phyloP scores from a whole-genome alignment of 495 filamentous ascomycete species.

The Cercophora newfieldiana region DNA sequence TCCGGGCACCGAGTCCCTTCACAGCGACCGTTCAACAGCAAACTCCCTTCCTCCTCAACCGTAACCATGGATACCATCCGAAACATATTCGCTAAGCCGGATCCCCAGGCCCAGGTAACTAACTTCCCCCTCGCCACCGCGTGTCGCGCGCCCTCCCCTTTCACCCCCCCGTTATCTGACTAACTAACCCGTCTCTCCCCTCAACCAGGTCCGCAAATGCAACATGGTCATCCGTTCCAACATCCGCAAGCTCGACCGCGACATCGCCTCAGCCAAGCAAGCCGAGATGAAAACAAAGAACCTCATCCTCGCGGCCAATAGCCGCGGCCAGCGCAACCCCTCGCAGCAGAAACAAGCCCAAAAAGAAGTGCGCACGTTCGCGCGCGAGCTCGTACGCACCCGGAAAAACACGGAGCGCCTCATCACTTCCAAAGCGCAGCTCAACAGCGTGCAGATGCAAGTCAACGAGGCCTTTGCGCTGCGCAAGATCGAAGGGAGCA shows the following conservation, averaged over 20 bases:
- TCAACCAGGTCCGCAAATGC: constrained; percentile 81
- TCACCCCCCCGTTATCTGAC: neutral
- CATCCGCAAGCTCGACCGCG: constrained; percentile 91
- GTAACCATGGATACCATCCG: constrained; percentile 80
- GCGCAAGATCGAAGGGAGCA: constrained; percentile 93
- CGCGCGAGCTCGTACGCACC: constrained; percentile 79
- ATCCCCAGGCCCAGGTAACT: constrained; percentile 83
- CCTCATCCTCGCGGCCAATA: constrained; percentile 75
- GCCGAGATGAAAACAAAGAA: constrained; percentile 84
- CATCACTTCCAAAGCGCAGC: constrained; percentile 82
- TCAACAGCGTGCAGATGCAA: constrained; percentile 95
- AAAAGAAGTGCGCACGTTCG: constrained; percentile 80
- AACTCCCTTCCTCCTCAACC: constrained; percentile 2
- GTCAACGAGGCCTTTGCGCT: constrained; percentile 95
- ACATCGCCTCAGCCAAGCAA: constrained; percentile 71
- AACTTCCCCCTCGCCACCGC: constrained; percentile 5
- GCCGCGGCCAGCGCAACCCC: constrained; percentile 72
- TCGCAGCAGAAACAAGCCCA: constrained; percentile 72
- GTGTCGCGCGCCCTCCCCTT: constrained; percentile 3
- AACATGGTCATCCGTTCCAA: constrained; percentile 88
- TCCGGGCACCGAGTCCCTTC: neutral
- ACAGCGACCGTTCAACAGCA: neutral
- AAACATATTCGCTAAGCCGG: constrained; percentile 86
- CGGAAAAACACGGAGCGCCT: constrained; percentile 74
- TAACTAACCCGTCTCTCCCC: constrained; percentile 8